These are phyloP conservation scores for Fusarium penzigii DNA, from an alignment of 2,329 filamentous ascomycete genomes.

Conservation along the genomic window DNA sequence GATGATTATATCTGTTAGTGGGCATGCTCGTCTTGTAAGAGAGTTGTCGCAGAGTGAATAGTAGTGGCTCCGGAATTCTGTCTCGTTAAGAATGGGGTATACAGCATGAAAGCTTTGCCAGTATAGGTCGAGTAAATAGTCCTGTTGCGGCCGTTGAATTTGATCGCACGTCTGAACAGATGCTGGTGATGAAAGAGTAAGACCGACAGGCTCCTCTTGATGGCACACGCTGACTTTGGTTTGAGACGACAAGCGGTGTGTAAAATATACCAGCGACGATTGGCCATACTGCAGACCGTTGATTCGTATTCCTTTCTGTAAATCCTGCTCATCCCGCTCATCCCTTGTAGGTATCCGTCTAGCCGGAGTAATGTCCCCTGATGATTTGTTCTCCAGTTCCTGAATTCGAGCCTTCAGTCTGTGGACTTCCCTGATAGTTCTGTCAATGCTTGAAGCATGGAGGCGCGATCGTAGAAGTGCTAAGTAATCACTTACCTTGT, in stretches of 20 bases:
- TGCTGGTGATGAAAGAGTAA: not conserved
- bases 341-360: not conserved
- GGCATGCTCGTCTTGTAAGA: slow-evolving; percentile 41
- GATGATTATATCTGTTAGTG: slow-evolving; percentile 53
- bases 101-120: slow-evolving; percentile 48
- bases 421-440: slow-evolving; percentile 23
- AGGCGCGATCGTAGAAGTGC: too few relatives aligned
- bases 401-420: slow-evolving; percentile 20
- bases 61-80: slow-evolving; percentile 25
- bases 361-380: slow-evolving; percentile 1
- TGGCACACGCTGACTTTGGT: not conserved
- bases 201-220: not conserved
- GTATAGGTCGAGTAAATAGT: slow-evolving; percentile 48
- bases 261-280: slow-evolving; percentile 25
- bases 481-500: slow-evolving; percentile 15
- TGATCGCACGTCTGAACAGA: not conserved
- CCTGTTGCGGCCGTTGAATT: slow-evolving; percentile 45
- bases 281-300: slow-evolving; percentile 21
- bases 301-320: slow-evolving; percentile 10
- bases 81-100: slow-evolving; percentile 37
- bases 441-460: slow-evolving; percentile 4
- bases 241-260: slow-evolving; percentile 21
- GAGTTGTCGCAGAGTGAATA: slow-evolving; percentile 20
- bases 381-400: slow-evolving; percentile 20
- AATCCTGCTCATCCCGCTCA: not conserved